These are phyloP conservation scores for Rhododendron griersonianum DNA, from an alignment of 148 eudicot genomes.

Conservation along the genomic window DNA sequence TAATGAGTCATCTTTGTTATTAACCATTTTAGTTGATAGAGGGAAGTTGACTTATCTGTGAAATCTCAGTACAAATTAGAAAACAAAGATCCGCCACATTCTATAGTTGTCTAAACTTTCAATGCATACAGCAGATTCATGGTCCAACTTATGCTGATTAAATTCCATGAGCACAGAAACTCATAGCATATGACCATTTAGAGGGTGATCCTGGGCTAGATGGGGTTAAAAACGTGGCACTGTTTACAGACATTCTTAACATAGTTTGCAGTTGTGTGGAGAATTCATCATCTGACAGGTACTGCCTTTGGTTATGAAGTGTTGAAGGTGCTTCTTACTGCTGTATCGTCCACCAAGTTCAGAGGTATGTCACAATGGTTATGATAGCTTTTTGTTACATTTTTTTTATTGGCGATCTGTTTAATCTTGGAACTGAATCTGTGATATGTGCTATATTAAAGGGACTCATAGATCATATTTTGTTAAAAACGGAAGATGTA, in stretches of 20 bases:
- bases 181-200: slow-evolving; percentile 89
- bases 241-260: slow-evolving; percentile 72
- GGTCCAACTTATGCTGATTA: slow-evolving; percentile 10
- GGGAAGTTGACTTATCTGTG: not conserved
- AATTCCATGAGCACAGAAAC: slow-evolving; percentile 58
- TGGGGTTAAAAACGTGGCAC: slow-evolving; percentile 64
- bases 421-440: not conserved
- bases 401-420: not conserved
- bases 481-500: not conserved
- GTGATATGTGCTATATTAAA: not conserved
- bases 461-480: not conserved
- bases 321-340: slow-evolving; percentile 94
- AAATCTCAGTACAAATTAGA: not conserved
- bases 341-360: slow-evolving; percentile 84
- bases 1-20: not conserved
- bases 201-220: slow-evolving; percentile 99
- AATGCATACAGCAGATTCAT: not conserved
- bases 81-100: slow-evolving; percentile 2
- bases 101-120: not conserved
- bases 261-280: slow-evolving; percentile 88
- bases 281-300: slow-evolving; percentile 93
- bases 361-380: slow-evolving; percentile 50
- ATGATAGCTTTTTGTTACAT: not conserved
- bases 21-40: not conserved
- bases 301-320: slow-evolving; percentile 15